These are phyloP conservation scores for Phytophthora chlamydospora DNA, from an alignment of 352 stramenopile species.

Conservation along the genomic window DNA sequence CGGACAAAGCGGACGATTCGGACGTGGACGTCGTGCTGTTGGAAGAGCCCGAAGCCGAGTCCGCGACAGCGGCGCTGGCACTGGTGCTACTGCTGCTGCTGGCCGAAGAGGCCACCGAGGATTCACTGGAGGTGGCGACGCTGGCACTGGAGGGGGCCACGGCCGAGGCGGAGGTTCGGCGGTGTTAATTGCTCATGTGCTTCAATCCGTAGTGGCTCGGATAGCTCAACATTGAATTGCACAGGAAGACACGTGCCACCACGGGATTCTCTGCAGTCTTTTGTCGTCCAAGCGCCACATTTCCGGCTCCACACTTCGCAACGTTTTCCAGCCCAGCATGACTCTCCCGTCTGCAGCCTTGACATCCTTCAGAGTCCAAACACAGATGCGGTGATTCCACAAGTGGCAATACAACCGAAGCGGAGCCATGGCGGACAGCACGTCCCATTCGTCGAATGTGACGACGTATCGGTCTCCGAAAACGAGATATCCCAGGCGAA, in stretches of 20 bases:
- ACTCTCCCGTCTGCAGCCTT: not conserved
- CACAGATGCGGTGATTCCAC: slow-evolving; percentile 32
- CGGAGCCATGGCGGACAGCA: slow-evolving; percentile 15
- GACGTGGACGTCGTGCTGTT: too few relatives aligned
- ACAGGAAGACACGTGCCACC: slow-evolving; percentile 2
- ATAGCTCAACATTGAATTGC: slow-evolving; percentile 7
- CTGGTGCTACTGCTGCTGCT: too few relatives aligned
- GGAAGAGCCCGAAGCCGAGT: too few relatives aligned
- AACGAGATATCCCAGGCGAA: slow-evolving; percentile 33
- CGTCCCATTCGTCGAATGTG: slow-evolving; percentile 30
- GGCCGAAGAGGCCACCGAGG: too few relatives aligned
- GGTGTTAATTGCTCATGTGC: too few relatives aligned
- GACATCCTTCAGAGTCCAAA: slow-evolving; percentile 13
- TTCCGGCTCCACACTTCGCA: slow-evolving; percentile 4
- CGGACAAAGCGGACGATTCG: not conserved
- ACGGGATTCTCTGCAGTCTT: slow-evolving; percentile 5
- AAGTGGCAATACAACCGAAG: slow-evolving; percentile 20
- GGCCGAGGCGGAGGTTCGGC: too few relatives aligned
- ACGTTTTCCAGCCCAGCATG: not conserved
- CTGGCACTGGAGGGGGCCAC: not conserved
- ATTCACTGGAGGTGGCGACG: not conserved
- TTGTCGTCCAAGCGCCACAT: slow-evolving; percentile 29
- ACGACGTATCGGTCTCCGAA: slow-evolving; percentile 31
- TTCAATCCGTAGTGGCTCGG: too few relatives aligned
- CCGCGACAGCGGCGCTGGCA: too few relatives aligned